A percentile compares a stretch with the other conserved stretches of the same genome.
phyloP scores from a whole-genome alignment of 2,329 filamentous ascomycete genomes.

The Aspergillus novoparasiticus region DNA sequence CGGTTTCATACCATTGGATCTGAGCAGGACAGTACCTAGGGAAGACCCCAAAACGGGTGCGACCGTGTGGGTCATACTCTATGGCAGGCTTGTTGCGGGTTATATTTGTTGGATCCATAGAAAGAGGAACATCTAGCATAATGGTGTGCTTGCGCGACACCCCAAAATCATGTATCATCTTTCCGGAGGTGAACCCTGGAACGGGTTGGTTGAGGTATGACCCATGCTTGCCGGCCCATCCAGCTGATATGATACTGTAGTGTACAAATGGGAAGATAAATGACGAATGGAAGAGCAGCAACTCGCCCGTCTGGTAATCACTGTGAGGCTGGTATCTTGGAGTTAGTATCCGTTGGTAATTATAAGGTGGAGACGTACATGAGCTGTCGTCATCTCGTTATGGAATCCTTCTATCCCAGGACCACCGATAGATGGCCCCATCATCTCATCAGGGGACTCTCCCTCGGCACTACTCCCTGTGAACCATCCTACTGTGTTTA shows the following conservation, averaged over 20 bases:
- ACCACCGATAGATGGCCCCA: constrained; percentile 3
- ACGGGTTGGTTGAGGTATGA: constrained; percentile 56
- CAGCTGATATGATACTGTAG: constrained; percentile 61
- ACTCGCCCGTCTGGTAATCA: constrained; percentile 65
- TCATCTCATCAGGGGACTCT: background rate
- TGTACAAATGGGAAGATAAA: constrained; percentile 68
- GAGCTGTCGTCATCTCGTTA: constrained; percentile 18
- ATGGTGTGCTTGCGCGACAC: constrained; percentile 64
- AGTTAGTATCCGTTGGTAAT: background rate
- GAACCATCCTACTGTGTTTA: background rate
- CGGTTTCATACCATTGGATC: constrained; percentile 69
- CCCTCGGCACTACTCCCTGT: background rate
- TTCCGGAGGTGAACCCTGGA: constrained; percentile 63
- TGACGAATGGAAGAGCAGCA: constrained; percentile 68
- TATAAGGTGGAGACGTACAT: constrained; percentile 5
- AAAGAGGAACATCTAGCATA: constrained; percentile 70
- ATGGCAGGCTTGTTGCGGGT: constrained; percentile 50
- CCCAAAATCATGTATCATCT: constrained; percentile 78
- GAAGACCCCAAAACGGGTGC: constrained; percentile 68
- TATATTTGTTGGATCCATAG: constrained; percentile 60
- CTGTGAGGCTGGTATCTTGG: constrained; percentile 58
- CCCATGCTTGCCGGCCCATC: constrained; percentile 14
- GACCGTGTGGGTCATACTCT: constrained; percentile 59
- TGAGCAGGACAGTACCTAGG: constrained; percentile 60
- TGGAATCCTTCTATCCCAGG: constrained; percentile 37